Percentiles rank a stretch among this genome's conserved stretches.
Conservation (phyloP, 1,284 basidiomycete species). For the Microbotryum scabiosae region DNA sequence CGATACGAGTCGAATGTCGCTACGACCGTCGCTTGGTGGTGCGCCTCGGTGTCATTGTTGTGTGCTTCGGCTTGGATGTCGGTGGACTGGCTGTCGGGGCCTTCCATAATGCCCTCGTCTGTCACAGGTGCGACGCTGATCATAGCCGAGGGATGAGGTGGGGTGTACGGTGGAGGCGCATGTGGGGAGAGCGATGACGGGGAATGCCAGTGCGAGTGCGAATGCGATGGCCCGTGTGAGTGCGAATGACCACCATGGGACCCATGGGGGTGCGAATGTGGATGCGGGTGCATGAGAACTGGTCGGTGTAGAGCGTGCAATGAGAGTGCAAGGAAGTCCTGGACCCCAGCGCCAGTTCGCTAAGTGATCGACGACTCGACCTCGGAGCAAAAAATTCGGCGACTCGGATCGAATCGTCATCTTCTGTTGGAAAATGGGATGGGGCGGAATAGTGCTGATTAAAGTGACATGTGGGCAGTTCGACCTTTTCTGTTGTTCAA, state of each 20-base stretch:
- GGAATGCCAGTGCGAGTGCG: constrained; percentile 16
- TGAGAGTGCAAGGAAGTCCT: too few species aligned
- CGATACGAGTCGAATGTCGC: constrained; percentile 38
- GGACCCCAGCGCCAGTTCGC: too few species aligned
- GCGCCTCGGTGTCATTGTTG: constrained; percentile 36
- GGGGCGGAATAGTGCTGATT: too few species aligned
- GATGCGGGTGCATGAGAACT: constrained; percentile 10
- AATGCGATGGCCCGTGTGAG: constrained; percentile 36
- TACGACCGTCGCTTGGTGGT: constrained; percentile 36
- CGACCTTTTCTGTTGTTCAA: too few species aligned
- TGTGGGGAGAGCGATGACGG: background rate
- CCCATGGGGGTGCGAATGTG: constrained; percentile 37
- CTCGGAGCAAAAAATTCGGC: too few species aligned
- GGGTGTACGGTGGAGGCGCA: constrained; percentile 3
- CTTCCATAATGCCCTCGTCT: background rate
- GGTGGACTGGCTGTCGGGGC: background rate
- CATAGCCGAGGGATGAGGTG: constrained; percentile 7
- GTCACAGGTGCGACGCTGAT: constrained; percentile 3
- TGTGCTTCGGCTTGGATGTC: background rate
- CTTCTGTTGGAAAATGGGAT: too few species aligned
- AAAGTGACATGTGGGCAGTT: too few species aligned
- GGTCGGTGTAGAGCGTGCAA: too few species aligned
- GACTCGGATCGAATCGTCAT: too few species aligned
- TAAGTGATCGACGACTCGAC: too few species aligned
- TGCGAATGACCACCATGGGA: constrained; percentile 28